phyloP scores from a whole-genome alignment of 1,139 yeast species.

The Suzukiozyma palmioleophila region DNA sequence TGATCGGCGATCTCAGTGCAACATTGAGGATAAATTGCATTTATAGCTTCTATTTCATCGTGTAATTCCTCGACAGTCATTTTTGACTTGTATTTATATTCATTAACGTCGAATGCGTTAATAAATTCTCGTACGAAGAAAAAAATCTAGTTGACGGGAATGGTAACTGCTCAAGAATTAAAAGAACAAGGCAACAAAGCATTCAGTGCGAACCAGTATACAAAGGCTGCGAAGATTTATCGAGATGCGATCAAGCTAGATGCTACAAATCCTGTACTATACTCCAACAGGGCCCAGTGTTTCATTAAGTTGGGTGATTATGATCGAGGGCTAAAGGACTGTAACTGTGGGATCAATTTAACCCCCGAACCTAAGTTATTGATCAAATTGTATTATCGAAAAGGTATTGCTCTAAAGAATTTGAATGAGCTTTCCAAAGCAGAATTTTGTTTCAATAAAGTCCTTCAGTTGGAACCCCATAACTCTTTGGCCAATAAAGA shows the following conservation, averaged over 20 bases:
- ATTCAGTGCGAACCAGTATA: slow-evolving; percentile 50
- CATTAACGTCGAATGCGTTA: too few relatives aligned
- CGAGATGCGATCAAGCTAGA: slow-evolving; percentile 60
- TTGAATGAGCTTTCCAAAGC: slow-evolving; percentile 32
- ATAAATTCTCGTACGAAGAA: background rate
- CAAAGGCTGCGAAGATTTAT: slow-evolving; percentile 58
- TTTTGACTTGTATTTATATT: background rate
- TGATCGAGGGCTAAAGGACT: slow-evolving; percentile 56
- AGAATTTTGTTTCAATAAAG: slow-evolving; percentile 30
- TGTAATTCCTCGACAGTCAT: slow-evolving; percentile 53
- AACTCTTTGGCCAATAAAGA: slow-evolving; percentile 34
- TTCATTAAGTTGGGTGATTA: slow-evolving; percentile 53
- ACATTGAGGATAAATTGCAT: slow-evolving; percentile 81
- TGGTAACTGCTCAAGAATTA: slow-evolving; percentile 24
- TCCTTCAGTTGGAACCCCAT: slow-evolving; percentile 41
- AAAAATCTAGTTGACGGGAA: slow-evolving; percentile 2
- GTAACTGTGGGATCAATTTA: slow-evolving; percentile 50
- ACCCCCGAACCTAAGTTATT: slow-evolving; percentile 27
- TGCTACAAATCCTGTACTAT: slow-evolving; percentile 56
- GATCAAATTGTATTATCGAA: slow-evolving; percentile 56
- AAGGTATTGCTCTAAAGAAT: slow-evolving; percentile 43
- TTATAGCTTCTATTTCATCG: slow-evolving; percentile 82
- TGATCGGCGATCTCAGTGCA: slow-evolving; percentile 27
- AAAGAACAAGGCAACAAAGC: slow-evolving; percentile 62
- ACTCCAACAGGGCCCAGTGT: slow-evolving; percentile 78